Evolutionary conservation across 192 early-diverging fungal genomes (phyloP).

Genomic region (Mortierella alpina): DNA sequence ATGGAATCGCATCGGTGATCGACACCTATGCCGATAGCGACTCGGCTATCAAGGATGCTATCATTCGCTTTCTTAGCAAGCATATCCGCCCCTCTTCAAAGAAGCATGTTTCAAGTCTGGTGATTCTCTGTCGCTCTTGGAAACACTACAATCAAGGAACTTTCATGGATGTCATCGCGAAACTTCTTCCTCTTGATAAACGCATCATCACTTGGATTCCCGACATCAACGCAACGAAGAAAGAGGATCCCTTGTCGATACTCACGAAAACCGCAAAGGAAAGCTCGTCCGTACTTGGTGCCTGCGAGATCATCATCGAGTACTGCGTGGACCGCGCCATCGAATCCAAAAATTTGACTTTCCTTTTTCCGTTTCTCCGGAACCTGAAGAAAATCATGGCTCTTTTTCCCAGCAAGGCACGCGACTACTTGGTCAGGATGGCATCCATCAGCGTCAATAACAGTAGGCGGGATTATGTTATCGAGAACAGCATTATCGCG

Average conservation of each 20-base stretch:
- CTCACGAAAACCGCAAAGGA: background rate
- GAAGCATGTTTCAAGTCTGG: background rate
- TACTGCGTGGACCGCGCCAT: conserved; percentile 22
- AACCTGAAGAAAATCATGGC: conserved; percentile 10
- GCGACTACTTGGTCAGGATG: background rate
- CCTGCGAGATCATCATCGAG: conserved; percentile 1
- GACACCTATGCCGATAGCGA: background rate
- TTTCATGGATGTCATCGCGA: background rate
- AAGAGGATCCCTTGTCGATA: background rate
- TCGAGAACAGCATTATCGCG: background rate
- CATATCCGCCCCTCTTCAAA: background rate
- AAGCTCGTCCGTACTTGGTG: background rate
- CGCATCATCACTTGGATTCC: conserved; percentile 41
- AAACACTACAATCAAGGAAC: background rate
- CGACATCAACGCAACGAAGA: background rate
- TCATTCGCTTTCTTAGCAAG: background rate
- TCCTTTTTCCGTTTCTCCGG: conserved; percentile 11
- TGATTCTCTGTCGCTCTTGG: background rate
- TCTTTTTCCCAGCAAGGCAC: conserved; percentile 9
- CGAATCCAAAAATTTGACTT: conserved; percentile 11
- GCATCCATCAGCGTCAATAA: conserved; percentile 4
- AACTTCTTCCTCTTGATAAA: no score
- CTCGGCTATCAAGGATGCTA: background rate
- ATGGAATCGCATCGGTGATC: background rate
- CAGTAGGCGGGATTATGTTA: conserved; percentile 2